Percentiles rank a stretch among this genome's conserved stretches.
Evolutionary conservation across 225 moss, liverwort and hornwort species (phyloP).

Genomic region (Physcomitrium patens): DNA sequence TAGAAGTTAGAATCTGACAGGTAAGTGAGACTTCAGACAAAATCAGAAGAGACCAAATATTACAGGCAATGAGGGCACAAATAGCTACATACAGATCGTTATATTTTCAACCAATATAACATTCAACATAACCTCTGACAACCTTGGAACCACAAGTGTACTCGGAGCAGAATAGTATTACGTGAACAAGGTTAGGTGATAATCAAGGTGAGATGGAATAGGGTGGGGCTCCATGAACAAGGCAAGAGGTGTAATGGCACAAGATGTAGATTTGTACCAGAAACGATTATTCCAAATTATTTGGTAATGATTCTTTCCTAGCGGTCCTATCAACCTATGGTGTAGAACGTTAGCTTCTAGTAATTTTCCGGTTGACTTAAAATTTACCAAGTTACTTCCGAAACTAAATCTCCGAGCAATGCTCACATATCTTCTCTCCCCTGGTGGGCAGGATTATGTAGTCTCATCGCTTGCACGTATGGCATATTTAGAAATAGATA

Average conservation of each 20-base stretch:
- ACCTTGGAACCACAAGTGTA: too few species aligned
- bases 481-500: neutral
- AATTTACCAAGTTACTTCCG: neutral
- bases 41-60: neutral
- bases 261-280: too few species aligned
- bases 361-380: neutral
- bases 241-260: too few species aligned
- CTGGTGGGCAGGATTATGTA: neutral
- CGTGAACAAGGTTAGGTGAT: too few species aligned
- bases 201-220: too few species aligned
- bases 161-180: too few species aligned
- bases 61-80: constrained; percentile 5
- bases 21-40: neutral
- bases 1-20: constrained; percentile 25
- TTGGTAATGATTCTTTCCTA: too few species aligned
- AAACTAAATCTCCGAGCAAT: neutral
- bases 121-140: too few species aligned
- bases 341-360: neutral
- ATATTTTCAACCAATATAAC: neutral
- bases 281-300: too few species aligned
- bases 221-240: too few species aligned
- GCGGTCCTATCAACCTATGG: too few species aligned
- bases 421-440: too few species aligned
- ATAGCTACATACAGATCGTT: neutral
- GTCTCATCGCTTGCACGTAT: neutral